Base-by-base conservation (phyloP, 2,329 filamentous ascomycete genomes). In the Ophiostoma ips region DNA sequence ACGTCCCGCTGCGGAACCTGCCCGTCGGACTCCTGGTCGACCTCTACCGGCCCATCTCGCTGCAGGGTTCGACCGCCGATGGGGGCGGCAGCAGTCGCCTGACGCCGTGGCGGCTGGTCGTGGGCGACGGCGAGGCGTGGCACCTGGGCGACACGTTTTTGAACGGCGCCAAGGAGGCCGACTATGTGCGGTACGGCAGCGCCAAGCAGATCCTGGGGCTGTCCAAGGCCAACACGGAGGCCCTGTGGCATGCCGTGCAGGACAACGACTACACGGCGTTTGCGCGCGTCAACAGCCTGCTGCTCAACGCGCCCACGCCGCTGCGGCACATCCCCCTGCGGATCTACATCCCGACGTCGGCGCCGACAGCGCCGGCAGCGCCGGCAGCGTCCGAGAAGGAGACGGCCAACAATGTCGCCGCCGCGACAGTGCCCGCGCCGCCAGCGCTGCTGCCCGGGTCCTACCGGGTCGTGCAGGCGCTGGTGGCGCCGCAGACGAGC, bases 181-280 rank as follows among this genome's bases (percentile, higher is more conserved):
- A 95, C 65, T 94, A 88, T 58, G 71, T 94, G 47, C 79, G 89
- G 48, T 90, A 92, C 58, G 87, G 88, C 41, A 92, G 84, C 49
- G 87, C 87, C 15, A 88, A 90, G 62, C 83, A 84, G 53, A 89
- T 94, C 60, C 94, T 95, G 87, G 83, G 81, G 49, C 70, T 95
- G 60, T 87, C 83, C 53, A 89, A 88, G 63, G 80, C 85, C 43
- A 81, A 94, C 63, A 92, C 86, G 13, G 86, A 81, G 8, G 77
- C 83, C 31, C 71, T 95, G 33, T 95, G 89, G 87, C 76, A 81
- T 56, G 76, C 85, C 10, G 85, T 94, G 38, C 74, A 83, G 63
- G 77, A 84, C 57, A 84, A 94, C 59, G 80, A 95, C 64, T 80
- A 85, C 58, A 57, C 69, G 9, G 70, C 81, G 37, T 96, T 85